Evolutionary conservation across 2,329 filamentous ascomycete genomes (phyloP), one percentile per base, ranked within the genome.

Genomic region (Phialemoniopsis sp.): DNA sequence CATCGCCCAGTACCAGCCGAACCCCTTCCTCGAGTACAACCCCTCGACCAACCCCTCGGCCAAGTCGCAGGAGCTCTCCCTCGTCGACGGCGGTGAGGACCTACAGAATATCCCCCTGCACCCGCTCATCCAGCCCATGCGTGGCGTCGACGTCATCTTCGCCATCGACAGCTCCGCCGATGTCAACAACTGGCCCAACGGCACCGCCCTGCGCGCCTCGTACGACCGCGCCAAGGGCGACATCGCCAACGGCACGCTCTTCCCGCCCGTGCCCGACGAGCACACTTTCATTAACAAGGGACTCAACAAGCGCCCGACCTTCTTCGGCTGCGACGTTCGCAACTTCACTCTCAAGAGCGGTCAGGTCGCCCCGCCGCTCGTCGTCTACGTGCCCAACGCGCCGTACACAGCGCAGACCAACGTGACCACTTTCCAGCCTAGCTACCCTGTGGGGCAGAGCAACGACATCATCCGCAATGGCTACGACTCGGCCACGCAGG

Each of bases 391-490:
- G 34, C 88, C 93, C 42, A 94, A 93, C 57, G 73, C 82, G 16
- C 90, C 89, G 2, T 95, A 94, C 64, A 76, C 82, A 34, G 78
- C 76, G 56, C 64, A 73, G 47, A 86, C 82, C 60, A 97, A 97
- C 67, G 74, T 85, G 7, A 86, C 84, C 3, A 96, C 91, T 36
- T 91, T 86, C 59, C 71, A 80, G 44, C 68, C 80, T 29, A 62
- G 63, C 31, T 88, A 90, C 71, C 70, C 75, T 29, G 63, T 78
- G 50, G 62, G 57, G 1, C 63, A 88, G 64, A 86, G 91, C 46
- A 79, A 95, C 57, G 74, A 75, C 46, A 87, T 95, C 55, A 89
- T 98, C 54, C 62, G 78, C 49, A 97, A 98, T 64, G 91, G 89
- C 15, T 93, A 86, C 66, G 78, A 93, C 50, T 79, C 84, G 14